A percentile compares a stretch with the other conserved stretches of the same genome.
Evolutionary conservation across 257 asterid genomes (phyloP).

Genomic region (Petunia axillaris): DNA sequence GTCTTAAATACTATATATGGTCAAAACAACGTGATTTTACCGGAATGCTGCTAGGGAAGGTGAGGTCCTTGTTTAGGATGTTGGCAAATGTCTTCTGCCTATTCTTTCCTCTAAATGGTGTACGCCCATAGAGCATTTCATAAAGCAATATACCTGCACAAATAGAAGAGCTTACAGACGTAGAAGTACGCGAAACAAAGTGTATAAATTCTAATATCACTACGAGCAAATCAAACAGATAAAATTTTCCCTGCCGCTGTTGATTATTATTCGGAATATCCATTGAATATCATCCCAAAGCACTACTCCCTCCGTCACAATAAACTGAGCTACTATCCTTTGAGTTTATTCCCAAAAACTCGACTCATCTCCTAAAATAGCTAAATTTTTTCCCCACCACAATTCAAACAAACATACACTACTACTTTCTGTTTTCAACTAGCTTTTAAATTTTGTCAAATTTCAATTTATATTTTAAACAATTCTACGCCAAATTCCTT

Average conservation of each 20-base stretch:
- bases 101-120: conserved; percentile 96
- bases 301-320: not conserved
- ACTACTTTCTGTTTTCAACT: not conserved
- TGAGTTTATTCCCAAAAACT: not conserved
- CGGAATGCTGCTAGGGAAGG: conserved; percentile 97
- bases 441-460: not conserved
- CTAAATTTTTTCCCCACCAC: not conserved
- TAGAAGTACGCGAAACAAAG: not conserved
- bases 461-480: not conserved
- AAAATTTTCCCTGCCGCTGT: not conserved
- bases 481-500: not conserved
- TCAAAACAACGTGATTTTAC: conserved; percentile 39
- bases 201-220: not conserved
- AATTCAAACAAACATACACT: not conserved
- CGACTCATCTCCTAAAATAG: not conserved
- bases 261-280: not conserved
- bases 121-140: conserved; percentile 97
- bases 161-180: conserved; percentile 6
- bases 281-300: not conserved
- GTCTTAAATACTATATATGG: not conserved
- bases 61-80: conserved; percentile 90
- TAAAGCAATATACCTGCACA: conserved; percentile 80
- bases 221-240: not conserved
- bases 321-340: not conserved
- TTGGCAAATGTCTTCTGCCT: conserved; percentile 95